These are phyloP conservation scores for Aspergillus sp. DNA, from an alignment of 2,329 filamentous ascomycete species.

Conservation along the genomic window DNA sequence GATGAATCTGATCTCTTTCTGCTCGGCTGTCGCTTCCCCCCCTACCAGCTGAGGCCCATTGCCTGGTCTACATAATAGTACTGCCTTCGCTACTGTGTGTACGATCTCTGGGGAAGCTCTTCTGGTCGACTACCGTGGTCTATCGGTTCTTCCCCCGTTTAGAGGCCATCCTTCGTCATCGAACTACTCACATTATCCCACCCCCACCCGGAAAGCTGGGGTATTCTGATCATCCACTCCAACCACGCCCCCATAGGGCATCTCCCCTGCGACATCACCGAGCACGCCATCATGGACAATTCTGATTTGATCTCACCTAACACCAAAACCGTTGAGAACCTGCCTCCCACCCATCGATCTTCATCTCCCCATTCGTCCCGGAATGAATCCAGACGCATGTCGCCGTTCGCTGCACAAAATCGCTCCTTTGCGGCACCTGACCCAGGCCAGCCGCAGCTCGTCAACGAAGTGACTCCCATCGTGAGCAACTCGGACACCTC, in stretches of 20 bases:
- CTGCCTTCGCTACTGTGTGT: not conserved
- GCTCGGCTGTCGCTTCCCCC: not conserved
- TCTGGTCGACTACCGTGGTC: not conserved
- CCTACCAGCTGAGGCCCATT: not conserved
- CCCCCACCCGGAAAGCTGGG: not conserved
- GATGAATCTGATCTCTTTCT: not conserved
- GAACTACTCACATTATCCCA: not conserved
- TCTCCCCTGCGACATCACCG: slow-evolving; percentile 14
- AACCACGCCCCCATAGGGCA: not conserved
- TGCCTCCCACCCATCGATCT: slow-evolving; percentile 21
- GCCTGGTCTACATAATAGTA: not conserved
- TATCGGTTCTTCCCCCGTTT: not conserved
- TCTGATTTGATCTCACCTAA: slow-evolving; percentile 24
- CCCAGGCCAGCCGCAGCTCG: slow-evolving; percentile 14
- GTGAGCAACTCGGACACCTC: slow-evolving; percentile 21
- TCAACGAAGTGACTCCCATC: slow-evolving; percentile 33
- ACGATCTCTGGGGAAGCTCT: not conserved
- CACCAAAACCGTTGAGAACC: slow-evolving; percentile 17
- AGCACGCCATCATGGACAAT: slow-evolving; percentile 36
- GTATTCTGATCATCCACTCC: not conserved
- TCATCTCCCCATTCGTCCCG: slow-evolving; percentile 18
- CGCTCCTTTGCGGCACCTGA: slow-evolving; percentile 17
- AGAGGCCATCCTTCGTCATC: not conserved
- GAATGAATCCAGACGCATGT: slow-evolving; percentile 17
- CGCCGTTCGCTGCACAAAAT: slow-evolving; percentile 20